These are phyloP conservation scores for Phanerochaete carnosa DNA, from an alignment of 768 basidiomycete species.

Conservation along the genomic window DNA sequence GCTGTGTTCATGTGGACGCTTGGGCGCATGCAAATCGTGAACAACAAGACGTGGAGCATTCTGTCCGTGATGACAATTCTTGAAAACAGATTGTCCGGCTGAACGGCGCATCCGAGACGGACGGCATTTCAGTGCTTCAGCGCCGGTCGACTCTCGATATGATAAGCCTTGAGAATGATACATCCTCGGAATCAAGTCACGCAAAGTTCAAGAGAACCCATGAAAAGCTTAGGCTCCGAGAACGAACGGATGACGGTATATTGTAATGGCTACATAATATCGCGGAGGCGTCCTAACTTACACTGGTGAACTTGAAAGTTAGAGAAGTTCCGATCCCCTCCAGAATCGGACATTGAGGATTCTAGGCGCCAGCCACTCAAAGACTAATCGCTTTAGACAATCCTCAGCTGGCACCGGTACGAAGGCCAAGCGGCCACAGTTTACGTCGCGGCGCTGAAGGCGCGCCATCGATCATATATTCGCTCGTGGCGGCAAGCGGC, in stretches of 20 bases:
- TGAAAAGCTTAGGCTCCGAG: neutral
- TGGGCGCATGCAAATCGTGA: neutral
- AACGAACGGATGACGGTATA: neutral
- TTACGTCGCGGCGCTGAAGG: too few species aligned
- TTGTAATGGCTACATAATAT: neutral
- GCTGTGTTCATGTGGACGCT: neutral
- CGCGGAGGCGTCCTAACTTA: neutral
- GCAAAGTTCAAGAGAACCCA: neutral
- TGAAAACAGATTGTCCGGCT: neutral
- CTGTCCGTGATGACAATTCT: neutral
- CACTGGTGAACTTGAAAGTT: neutral
- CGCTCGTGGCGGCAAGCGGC: too few species aligned
- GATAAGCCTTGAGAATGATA: neutral
- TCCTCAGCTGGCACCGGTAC: too few species aligned
- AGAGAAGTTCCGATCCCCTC: too few species aligned
- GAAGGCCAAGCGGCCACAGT: too few species aligned
- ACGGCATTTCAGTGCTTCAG: neutral
- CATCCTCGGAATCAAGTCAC: neutral
- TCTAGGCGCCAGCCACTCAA: too few species aligned
- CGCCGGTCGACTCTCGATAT: neutral
- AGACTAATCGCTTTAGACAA: too few species aligned
- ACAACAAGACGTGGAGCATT: neutral
- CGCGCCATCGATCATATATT: too few species aligned
- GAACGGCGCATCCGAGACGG: neutral
- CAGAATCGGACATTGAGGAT: too few species aligned